Conservation (phyloP, 305 asterid species). For the Euphrasia arctica region DNA sequence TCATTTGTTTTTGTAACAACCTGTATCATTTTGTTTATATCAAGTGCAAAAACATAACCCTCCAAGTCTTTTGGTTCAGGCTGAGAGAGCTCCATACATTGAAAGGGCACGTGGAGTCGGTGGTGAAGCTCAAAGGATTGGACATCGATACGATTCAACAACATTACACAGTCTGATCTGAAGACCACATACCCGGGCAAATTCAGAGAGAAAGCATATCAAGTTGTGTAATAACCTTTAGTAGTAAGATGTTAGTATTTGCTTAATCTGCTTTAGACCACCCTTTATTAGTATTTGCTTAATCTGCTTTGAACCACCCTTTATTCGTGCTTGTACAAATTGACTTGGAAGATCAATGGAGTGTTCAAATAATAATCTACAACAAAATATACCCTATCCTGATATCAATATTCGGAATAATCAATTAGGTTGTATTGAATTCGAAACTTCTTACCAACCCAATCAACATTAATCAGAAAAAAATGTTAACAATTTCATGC, state of each 20-base stretch:
- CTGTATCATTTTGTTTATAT: too few species aligned
- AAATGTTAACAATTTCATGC: neutral
- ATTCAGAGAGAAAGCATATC: neutral
- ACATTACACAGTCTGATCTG: slow-evolving; percentile 46
- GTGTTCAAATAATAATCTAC: too few species aligned
- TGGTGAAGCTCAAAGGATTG: slow-evolving; percentile 49
- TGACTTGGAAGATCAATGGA: too few species aligned
- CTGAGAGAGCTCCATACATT: slow-evolving; percentile 50
- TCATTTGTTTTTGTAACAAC: too few species aligned
- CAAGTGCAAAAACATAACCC: neutral
- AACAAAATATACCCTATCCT: too few species aligned
- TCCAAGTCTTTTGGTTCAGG: slow-evolving; percentile 24
- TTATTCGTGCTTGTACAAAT: too few species aligned
- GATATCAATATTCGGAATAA: too few species aligned
- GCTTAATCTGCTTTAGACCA: neutral
- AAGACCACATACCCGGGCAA: neutral
- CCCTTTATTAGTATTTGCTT: too few species aligned
- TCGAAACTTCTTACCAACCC: too few species aligned
- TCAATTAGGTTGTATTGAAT: too few species aligned
- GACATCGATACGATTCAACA: slow-evolving; percentile 50
- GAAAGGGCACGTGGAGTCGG: slow-evolving; percentile 54
- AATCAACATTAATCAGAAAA: too few species aligned
- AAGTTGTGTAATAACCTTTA: neutral
- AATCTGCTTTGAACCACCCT: too few species aligned
- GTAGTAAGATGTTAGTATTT: neutral